Conservation (phyloP, 768 basidiomycete species). For the Kwoniella europaea region DNA sequence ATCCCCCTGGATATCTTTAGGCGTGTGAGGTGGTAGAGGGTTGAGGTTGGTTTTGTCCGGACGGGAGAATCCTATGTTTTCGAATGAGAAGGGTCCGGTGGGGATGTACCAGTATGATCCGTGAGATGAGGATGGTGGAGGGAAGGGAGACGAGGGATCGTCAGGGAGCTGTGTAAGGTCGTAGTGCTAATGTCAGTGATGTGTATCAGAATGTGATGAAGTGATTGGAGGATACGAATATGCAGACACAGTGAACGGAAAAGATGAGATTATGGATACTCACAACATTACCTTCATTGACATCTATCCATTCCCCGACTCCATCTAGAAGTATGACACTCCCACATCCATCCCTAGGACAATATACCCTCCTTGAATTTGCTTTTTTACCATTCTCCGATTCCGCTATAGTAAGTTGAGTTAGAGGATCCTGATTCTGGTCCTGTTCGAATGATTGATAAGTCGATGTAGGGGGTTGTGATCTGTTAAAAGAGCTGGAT, state of each 20-base stretch:
- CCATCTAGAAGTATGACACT: conserved; percentile 50
- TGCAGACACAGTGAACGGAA: background rate
- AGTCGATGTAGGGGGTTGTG: conserved; percentile 21
- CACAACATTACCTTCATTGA: conserved; percentile 34
- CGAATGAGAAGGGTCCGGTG: conserved; percentile 55
- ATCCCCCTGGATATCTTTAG: conserved; percentile 3
- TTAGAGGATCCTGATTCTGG: conserved; percentile 6
- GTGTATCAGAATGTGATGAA: background rate
- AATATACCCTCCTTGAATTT: conserved; percentile 47
- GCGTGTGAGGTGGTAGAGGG: conserved; percentile 6
- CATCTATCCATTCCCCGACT: conserved; percentile 39
- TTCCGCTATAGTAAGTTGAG: background rate
- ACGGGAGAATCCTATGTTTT: conserved; percentile 59
- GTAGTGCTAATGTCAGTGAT: background rate
- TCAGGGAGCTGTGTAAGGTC: conserved; percentile 36
- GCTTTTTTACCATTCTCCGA: background rate
- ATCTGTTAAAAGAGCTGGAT: conserved; percentile 26
- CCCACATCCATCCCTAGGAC: conserved; percentile 53
- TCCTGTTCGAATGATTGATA: conserved; percentile 14
- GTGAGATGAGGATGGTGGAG: background rate
- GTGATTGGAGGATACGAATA: background rate
- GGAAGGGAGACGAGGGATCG: conserved; percentile 46
- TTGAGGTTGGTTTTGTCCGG: conserved; percentile 20
- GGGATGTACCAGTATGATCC: conserved; percentile 47
- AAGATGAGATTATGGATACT: conserved; percentile 10